Base-by-base conservation (phyloP, 768 basidiomycete species). In the Boletus rubescentipes region DNA sequence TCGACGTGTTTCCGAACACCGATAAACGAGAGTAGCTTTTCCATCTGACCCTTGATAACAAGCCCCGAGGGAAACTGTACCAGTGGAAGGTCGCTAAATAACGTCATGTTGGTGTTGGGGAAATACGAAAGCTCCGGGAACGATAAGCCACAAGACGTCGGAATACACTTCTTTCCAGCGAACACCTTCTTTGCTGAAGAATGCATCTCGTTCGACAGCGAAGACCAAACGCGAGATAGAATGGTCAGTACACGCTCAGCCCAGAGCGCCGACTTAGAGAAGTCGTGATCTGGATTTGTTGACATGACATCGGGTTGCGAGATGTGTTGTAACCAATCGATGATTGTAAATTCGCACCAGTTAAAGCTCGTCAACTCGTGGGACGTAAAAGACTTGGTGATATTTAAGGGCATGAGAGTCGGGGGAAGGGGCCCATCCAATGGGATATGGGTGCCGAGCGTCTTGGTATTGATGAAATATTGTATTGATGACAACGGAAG, bases 1-100 rank as follows among this genome's bases (percentile, higher is more conserved):
- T 98, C 91, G 8, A 98, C 93, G 58, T 95, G 93, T 66, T 85
- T 91, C 16, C 93, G 82, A 11, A 98, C 91, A 11, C 93, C 96
- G 0, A 98, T 72, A 2, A 79, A 80, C 29, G 81, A 74, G 7
- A 93, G 70, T 3, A 92, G 68, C 58, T 82, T 86, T 65, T 95
- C 93, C 59, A 92, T 66, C 5, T 76, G 70, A 1, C 86, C 87
- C 66, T 89, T 93, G 59, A 94, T 74, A 0, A 67, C 49, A 2
- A 73, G 61, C 2, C 82, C 83, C 6, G 86, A 89, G 1, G 91
- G 80, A 41, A 97, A 73, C 2, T 74, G 79, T 7, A 94, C 85
- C 39, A 92, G 80, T 0, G 95, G 86, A 26, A 96, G 76, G 67
- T 98, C 95, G n/a, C 82, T 79, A 67, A 99, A 98, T 15, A 68